phyloP scores from a whole-genome alignment of 2,329 filamentous ascomycete species.

The Pestalotiopsis sp. region DNA sequence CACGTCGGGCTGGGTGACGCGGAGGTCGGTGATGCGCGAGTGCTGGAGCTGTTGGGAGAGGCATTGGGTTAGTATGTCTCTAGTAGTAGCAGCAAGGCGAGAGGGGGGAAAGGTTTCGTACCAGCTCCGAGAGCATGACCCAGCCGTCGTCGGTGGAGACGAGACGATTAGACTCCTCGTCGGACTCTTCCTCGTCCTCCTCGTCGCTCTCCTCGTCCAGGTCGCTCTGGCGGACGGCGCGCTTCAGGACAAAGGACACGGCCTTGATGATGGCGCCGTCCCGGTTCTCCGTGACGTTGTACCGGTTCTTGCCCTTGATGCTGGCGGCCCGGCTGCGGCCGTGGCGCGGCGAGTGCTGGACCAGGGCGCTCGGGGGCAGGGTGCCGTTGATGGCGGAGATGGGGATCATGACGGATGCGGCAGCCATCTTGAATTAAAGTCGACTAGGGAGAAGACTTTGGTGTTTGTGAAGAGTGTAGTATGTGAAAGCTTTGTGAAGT shows the following conservation, averaged over 20 bases:
- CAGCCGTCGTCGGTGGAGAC: conserved; percentile 43
- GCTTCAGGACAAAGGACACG: conserved; percentile 43
- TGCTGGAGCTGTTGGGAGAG: conserved; percentile 34
- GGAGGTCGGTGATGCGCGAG: conserved; percentile 36
- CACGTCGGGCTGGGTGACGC: conserved; percentile 39
- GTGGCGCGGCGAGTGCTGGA: conserved; percentile 37
- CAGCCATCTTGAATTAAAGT: conserved; percentile 30
- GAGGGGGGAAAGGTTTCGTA: conserved; percentile 27
- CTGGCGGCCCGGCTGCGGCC: conserved; percentile 42
- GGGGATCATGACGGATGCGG: conserved; percentile 37
- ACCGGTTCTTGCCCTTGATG: conserved; percentile 42
- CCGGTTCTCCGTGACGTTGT: conserved; percentile 44
- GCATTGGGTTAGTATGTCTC: neutral
- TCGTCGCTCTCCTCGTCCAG: conserved; percentile 31
- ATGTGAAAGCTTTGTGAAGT: neutral
- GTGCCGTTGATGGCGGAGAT: conserved; percentile 38
- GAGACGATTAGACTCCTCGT: conserved; percentile 32
- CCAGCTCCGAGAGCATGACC: conserved; percentile 41
- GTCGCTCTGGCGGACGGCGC: conserved; percentile 29
- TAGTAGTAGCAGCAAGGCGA: neutral
- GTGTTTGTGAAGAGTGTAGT: neutral
- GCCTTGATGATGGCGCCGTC: conserved; percentile 44
- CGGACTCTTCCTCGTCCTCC: conserved; percentile 33
- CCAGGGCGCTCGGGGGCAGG: conserved; percentile 37
- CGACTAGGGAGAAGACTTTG: neutral